Evolutionary conservation across 495 filamentous ascomycete genomes (phyloP), one percentile per base, ranked within the genome.

Genomic region (Aspergillus conjunctus): DNA sequence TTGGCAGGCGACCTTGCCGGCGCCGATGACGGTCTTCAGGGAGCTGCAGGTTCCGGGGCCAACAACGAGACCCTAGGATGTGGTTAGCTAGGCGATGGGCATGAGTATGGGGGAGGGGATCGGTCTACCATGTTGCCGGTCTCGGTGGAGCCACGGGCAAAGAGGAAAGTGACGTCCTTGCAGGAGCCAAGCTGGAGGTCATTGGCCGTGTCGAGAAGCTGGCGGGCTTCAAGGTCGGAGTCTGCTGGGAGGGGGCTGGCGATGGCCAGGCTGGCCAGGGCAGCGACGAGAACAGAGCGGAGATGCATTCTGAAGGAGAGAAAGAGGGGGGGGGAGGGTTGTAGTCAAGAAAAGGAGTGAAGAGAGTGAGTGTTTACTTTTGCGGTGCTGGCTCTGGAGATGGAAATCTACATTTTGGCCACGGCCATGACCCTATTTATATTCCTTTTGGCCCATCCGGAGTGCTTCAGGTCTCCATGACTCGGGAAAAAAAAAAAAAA

Each of bases 71-170:
- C 78, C 78, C 78, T 80, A 45, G n/a, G n/a, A n/a, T n/a, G n/a
- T n/a, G n/a, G n/a, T n/a, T n/a, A n/a, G n/a, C n/a, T n/a, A n/a
- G n/a, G n/a, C n/a, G n/a, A n/a, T n/a, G n/a, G n/a, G n/a, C n/a
- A n/a, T n/a, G n/a, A n/a, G n/a, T n/a, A n/a, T n/a, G n/a, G n/a
- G n/a, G 4, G 17, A 11, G 44, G 20, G 44, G 5, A 21, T 39
- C 26, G 21, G 18, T n/a, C n/a, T n/a, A 82, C 82, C 71, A 85
- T 75, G 69, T 85, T 84, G 48, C 81, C 83, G n/a, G 68, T 58
- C 49, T 82, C 79, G 31, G 74, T 78, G 52, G 74, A 79, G 10
- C 79, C 79, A 51, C 79, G 79, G 15, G 83, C 82, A 55, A 73
- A 83, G 62, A 83, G 75, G 62, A 83, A 77, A 59, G 80, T 79